phyloP scores from a whole-genome alignment of 805 yeast genomes.

The Pichia ethanolica region DNA sequence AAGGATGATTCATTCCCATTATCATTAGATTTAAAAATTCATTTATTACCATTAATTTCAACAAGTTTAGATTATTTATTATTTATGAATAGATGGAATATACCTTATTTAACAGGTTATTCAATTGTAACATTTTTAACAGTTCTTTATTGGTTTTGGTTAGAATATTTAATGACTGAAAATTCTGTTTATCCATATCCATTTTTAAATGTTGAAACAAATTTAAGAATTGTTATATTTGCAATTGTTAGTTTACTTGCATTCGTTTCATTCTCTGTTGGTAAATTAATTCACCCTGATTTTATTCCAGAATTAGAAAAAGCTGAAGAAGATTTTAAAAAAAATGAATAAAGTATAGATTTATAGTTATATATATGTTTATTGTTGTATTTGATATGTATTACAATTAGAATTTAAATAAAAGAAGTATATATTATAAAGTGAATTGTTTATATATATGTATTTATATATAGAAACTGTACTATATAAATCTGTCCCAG shows the following conservation, averaged over 20 bases:
- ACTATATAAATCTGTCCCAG: no score
- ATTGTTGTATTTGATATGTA: no score
- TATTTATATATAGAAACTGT: no score
- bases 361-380: no score
- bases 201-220: slow-evolving; percentile 48
- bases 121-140: slow-evolving; percentile 33
- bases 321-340: slow-evolving; percentile 5
- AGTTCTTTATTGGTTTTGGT: slow-evolving; percentile 44
- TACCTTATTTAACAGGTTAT: slow-evolving; percentile 32
- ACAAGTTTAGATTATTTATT: slow-evolving; percentile 48
- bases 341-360: not conserved
- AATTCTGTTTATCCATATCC: slow-evolving; percentile 52
- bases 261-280: slow-evolving; percentile 21
- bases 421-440: no score
- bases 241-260: slow-evolving; percentile 34
- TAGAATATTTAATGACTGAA: slow-evolving; percentile 43
- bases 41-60: slow-evolving; percentile 50
- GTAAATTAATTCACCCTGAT: slow-evolving; percentile 17
- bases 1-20: slow-evolving; percentile 36
- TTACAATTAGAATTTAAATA: no score
- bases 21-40: slow-evolving; percentile 48
- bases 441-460: no score
- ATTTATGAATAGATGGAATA: slow-evolving; percentile 40
- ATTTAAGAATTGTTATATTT: slow-evolving; percentile 42
- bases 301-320: slow-evolving; percentile 7